Evolutionary conservation across 2,329 filamentous ascomycete species (phyloP).

Genomic region (Trichoderma koningii): DNA sequence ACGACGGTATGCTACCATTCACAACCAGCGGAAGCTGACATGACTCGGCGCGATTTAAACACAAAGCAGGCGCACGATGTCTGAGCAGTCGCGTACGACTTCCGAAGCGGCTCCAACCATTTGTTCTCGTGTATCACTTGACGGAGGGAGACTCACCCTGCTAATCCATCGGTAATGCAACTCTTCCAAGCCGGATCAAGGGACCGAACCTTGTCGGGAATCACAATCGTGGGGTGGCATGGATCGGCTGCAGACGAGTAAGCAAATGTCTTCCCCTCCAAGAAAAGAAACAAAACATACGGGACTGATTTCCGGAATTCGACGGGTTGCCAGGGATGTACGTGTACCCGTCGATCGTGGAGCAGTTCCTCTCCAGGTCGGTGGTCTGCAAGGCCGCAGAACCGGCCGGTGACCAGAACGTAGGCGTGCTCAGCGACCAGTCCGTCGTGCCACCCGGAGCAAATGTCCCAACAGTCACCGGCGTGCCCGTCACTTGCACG

Average conservation of each 20-base stretch:
- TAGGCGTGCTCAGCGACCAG: neutral
- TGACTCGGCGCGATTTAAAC: too few relatives aligned
- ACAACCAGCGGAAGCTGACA: too few relatives aligned
- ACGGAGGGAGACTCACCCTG: neutral
- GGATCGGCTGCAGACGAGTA: constrained; percentile 24
- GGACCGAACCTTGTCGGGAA: constrained; percentile 22
- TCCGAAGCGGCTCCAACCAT: too few relatives aligned
- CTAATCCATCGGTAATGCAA: constrained; percentile 22
- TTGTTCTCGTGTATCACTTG: too few relatives aligned
- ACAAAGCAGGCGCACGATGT: too few relatives aligned
- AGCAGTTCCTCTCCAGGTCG: constrained; percentile 26
- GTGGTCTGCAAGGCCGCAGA: constrained; percentile 21
- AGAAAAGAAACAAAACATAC: neutral
- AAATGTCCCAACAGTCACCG: neutral
- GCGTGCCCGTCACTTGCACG: neutral
- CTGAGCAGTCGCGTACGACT: too few relatives aligned
- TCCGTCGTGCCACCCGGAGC: neutral
- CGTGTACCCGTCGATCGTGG: constrained; percentile 23
- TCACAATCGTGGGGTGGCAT: constrained; percentile 28
- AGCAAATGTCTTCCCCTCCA: neutral
- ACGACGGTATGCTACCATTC: too few relatives aligned
- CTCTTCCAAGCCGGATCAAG: constrained; percentile 26
- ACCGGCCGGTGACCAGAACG: constrained; percentile 5
- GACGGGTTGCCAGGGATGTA: constrained; percentile 25
- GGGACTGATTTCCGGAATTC: neutral